Conservation (phyloP, 257 asterid species). For the Paulownia fortunei region DNA sequence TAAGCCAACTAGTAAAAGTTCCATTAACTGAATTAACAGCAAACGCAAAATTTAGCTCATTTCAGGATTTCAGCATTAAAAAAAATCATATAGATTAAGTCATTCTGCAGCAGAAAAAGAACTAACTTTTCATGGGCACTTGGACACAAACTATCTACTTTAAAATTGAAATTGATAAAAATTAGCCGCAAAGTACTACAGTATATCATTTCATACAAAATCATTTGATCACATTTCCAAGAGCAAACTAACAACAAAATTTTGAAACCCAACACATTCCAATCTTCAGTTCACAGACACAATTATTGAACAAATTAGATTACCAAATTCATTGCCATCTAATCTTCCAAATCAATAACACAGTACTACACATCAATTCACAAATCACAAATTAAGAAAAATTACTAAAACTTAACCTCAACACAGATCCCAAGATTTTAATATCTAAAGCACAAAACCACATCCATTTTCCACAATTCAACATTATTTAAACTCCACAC, state of each 20-base stretch:
- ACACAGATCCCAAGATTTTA: constrained; percentile 34
- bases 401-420: constrained; percentile 14
- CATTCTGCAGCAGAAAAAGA: constrained; percentile 2
- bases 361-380: constrained; percentile 19
- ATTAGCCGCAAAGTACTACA: not conserved
- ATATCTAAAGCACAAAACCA: constrained; percentile 19
- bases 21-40: not conserved
- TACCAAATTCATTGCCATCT: constrained; percentile 29
- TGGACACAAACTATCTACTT: constrained; percentile 12
- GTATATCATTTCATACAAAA: not conserved
- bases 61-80: not conserved
- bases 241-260: not conserved
- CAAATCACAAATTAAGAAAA: constrained; percentile 3
- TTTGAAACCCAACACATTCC: constrained; percentile 6
- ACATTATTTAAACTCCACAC: constrained; percentile 21
- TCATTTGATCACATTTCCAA: not conserved
- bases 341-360: constrained; percentile 31
- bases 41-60: not conserved
- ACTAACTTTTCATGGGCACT: not conserved
- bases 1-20: not conserved
- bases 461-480: constrained; percentile 26
- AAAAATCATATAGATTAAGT: not conserved
- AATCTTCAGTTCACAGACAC: constrained; percentile 14
- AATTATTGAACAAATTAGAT: constrained; percentile 27
- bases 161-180: not conserved